Conservation (phyloP, 768 basidiomycete species). For the Postia placenta region DNA sequence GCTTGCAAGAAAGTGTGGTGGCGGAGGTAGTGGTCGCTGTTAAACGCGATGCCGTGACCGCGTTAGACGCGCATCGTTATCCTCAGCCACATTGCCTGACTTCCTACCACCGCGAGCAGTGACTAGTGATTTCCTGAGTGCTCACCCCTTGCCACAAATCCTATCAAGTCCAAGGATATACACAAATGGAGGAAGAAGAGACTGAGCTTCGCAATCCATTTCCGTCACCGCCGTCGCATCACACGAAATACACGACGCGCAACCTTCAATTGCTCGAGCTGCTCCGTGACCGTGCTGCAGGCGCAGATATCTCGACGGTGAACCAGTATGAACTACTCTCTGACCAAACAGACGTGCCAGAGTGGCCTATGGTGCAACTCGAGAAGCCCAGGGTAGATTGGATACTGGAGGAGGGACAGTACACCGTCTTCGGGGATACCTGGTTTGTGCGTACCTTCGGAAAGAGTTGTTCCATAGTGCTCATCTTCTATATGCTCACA, state of each 20-base stretch:
- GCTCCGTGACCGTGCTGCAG: slow-evolving; percentile 46
- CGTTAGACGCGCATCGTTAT: not conserved
- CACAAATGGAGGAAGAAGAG: slow-evolving; percentile 61
- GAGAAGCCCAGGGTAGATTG: slow-evolving; percentile 88
- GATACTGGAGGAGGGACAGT: slow-evolving; percentile 82
- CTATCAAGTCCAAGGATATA: too few relatives aligned
- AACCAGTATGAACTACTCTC: slow-evolving; percentile 59
- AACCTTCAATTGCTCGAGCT: slow-evolving; percentile 66
- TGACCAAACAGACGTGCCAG: slow-evolving; percentile 70
- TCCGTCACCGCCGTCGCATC: slow-evolving; percentile 84
- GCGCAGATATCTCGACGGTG: slow-evolving; percentile 29
- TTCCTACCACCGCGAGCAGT: not conserved
- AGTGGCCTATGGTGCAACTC: slow-evolving; percentile 69
- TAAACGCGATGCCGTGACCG: not conserved
- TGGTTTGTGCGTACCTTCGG: slow-evolving; percentile 66
- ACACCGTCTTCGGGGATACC: slow-evolving; percentile 79
- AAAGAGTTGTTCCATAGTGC: not conserved
- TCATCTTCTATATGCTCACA: not conserved
- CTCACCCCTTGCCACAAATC: too few relatives aligned
- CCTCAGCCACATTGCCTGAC: too few relatives aligned
- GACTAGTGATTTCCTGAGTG: too few relatives aligned
- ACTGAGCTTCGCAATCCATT: slow-evolving; percentile 81
- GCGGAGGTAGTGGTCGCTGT: not conserved
- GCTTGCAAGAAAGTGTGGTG: not conserved
- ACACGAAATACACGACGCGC: slow-evolving; percentile 66